Evolutionary conservation across 106 monocot genomes (phyloP), one percentile per base, ranked within the genome.

Genomic region (Dioscorea zingiberensis): DNA sequence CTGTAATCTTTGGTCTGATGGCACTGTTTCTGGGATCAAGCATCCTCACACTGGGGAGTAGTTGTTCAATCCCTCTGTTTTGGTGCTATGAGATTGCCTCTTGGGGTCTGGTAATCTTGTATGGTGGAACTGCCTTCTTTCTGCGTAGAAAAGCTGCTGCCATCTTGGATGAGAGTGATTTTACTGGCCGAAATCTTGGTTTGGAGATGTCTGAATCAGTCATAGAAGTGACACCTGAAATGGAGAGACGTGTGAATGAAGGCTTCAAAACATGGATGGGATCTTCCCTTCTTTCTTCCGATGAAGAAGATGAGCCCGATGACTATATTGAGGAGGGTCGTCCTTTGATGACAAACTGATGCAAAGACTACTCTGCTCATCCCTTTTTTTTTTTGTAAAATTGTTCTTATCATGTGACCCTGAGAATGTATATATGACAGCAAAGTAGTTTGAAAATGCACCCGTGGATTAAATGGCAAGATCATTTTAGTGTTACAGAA

Each of bases 251-350:
- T 29, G 75, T 92, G 1, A 73, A 80, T 44, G 92, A 86, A 80
- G 92, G 97, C 8, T 98, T 98, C 67, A 98, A 83, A 79, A 62
- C 77, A 17, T 90, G 89, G 89, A 92, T 91, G 91, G 95, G 95
- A 14, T 83, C 91, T 18, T 92, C 95, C 16, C 76, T 89, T 73
- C 84, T 98, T 66, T 98, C 92, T 22, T 88, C 85, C 11, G 88
- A 88, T 28, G 93, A 97, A 57, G 97, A 88, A 19, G 89, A 98
- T 25, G 84, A 65, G 1, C 48, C 81, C 4, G 81, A 77, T 82
- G 81, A 81, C 60, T 75, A 84, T 58, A 14, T 82, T 51, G 81
- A 81, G 59, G 73, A 64, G 1, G 69, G 62, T 60, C 59, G 44
- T 15, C 70, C 69, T 25, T 60, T 48, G 54, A 27, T 69, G n/a